These are phyloP conservation scores for Russula brevipes DNA, from an alignment of 768 basidiomycete genomes.

Conservation along the genomic window DNA sequence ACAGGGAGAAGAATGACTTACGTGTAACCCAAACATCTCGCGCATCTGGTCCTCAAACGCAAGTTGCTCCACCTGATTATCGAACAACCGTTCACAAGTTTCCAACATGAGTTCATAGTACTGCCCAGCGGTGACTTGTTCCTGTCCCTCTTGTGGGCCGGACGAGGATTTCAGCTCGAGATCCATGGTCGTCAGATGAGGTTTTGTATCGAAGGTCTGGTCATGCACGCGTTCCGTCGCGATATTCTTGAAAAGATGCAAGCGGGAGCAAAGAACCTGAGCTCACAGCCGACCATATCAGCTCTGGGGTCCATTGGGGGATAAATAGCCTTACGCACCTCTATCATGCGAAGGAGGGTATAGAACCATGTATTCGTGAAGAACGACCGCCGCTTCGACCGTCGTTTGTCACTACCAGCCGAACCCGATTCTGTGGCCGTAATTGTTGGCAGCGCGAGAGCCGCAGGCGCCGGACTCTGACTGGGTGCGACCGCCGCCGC, in stretches of 20 bases:
- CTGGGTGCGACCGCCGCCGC: slow-evolving; percentile 15
- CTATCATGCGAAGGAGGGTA: slow-evolving; percentile 73
- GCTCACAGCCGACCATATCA: neutral
- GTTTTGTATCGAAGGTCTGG: slow-evolving; percentile 25
- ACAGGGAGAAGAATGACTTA: slow-evolving; percentile 28
- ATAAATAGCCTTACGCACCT: slow-evolving; percentile 48
- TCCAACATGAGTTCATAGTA: slow-evolving; percentile 82
- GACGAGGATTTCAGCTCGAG: slow-evolving; percentile 33
- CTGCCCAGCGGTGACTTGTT: slow-evolving; percentile 47
- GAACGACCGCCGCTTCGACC: slow-evolving; percentile 53
- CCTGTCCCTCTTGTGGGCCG: slow-evolving; percentile 26
- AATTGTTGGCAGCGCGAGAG: neutral
- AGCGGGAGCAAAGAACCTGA: slow-evolving; percentile 77
- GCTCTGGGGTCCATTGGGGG: neutral
- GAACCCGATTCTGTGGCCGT: neutral
- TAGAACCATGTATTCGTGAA: slow-evolving; percentile 91
- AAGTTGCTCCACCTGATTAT: slow-evolving; percentile 82
- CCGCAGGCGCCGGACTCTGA: neutral
- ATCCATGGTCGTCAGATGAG: slow-evolving; percentile 37
- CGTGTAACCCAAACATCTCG: slow-evolving; percentile 79
- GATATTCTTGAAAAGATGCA: slow-evolving; percentile 74
- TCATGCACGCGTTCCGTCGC: slow-evolving; percentile 43
- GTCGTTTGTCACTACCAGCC: slow-evolving; percentile 27
- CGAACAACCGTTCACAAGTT: slow-evolving; percentile 86
- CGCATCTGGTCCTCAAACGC: slow-evolving; percentile 91